phyloP scores from a whole-genome alignment of 495 filamentous ascomycete species.

The Durotheca rogersii region DNA sequence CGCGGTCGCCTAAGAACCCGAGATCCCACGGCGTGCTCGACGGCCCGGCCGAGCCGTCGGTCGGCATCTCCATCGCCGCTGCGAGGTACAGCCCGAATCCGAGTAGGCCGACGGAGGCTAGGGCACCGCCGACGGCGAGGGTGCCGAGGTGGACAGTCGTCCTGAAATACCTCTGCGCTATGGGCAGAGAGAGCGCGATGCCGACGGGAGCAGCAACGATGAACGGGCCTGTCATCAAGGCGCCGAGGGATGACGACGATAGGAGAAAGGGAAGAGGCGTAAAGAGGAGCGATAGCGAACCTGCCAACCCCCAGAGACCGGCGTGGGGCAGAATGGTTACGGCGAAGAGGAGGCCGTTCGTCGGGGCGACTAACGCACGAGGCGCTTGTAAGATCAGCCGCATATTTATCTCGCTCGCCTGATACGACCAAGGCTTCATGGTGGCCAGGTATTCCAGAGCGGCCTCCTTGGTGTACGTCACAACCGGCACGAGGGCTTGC shows the following conservation, averaged over 20 bases:
- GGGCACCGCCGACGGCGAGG: slow-evolving; percentile 36
- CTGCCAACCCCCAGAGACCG: slow-evolving; percentile 44
- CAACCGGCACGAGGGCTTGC: slow-evolving; percentile 35
- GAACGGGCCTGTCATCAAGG: slow-evolving; percentile 45
- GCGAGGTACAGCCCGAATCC: slow-evolving; percentile 45
- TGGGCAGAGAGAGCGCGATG: slow-evolving; percentile 25
- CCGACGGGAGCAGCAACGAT: slow-evolving; percentile 37
- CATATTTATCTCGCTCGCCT: slow-evolving; percentile 23
- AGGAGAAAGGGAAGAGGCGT: slow-evolving; percentile 45
- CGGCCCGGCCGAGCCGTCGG: slow-evolving; percentile 2
- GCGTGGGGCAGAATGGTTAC: slow-evolving; percentile 44
- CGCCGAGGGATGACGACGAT: slow-evolving; percentile 40
- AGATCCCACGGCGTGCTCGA: slow-evolving; percentile 31
- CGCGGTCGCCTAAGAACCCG: slow-evolving; percentile 27
- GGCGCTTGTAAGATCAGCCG: slow-evolving; percentile 41
- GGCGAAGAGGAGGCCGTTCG: slow-evolving; percentile 44
- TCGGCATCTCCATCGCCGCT: slow-evolving; percentile 37
- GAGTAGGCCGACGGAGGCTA: slow-evolving; percentile 43
- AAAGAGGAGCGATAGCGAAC: slow-evolving; percentile 50
- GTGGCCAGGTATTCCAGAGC: slow-evolving; percentile 37
- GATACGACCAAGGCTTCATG: slow-evolving; percentile 44
- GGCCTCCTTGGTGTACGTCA: slow-evolving; percentile 34
- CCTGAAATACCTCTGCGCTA: slow-evolving; percentile 31
- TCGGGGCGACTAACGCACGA: slow-evolving; percentile 48
- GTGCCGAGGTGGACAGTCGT: slow-evolving; percentile 32